Percentiles rank a stretch among this genome's conserved stretches.
Conservation (phyloP, 208 protist species). For the Herpetomonas muscarum region DNA sequence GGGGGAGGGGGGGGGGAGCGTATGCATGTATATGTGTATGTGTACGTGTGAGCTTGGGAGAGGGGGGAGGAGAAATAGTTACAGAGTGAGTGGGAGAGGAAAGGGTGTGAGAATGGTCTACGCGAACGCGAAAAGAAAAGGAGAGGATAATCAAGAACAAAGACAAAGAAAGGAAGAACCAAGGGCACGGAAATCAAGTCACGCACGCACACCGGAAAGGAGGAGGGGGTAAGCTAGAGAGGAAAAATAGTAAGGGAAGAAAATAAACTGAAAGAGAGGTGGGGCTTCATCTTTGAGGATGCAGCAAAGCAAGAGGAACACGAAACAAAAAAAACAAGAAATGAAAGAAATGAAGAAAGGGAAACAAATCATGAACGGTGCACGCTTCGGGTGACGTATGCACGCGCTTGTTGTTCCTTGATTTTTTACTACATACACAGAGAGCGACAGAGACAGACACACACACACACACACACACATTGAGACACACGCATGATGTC, state of each 20-base stretch:
- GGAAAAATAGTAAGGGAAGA: constrained; percentile 4
- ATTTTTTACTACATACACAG: neutral
- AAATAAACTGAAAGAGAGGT: neutral
- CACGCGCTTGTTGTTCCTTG: neutral
- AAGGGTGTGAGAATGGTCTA: neutral
- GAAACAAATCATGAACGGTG: neutral
- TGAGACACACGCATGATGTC: too few species aligned
- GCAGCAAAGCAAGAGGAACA: neutral
- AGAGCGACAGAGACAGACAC: too few species aligned
- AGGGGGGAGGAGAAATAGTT: too few species aligned
- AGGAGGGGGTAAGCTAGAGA: constrained; percentile 9
- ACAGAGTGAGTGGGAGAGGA: too few species aligned
- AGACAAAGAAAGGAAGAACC: constrained; percentile 9
- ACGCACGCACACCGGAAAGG: neutral
- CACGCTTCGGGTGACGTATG: neutral
- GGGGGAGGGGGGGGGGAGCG: too few species aligned
- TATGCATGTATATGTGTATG: too few species aligned
- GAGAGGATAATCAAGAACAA: neutral
- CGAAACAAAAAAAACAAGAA: constrained; percentile 3
- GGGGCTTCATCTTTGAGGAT: neutral
- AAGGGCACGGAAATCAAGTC: neutral
- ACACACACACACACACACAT: constrained; percentile 4
- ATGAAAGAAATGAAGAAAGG: constrained; percentile 2
- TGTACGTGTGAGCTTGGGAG: too few species aligned
- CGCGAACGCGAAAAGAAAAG: constrained; percentile 9